phyloP scores from a whole-genome alignment of 306 rosid genomes.

The Myrica gale region DNA sequence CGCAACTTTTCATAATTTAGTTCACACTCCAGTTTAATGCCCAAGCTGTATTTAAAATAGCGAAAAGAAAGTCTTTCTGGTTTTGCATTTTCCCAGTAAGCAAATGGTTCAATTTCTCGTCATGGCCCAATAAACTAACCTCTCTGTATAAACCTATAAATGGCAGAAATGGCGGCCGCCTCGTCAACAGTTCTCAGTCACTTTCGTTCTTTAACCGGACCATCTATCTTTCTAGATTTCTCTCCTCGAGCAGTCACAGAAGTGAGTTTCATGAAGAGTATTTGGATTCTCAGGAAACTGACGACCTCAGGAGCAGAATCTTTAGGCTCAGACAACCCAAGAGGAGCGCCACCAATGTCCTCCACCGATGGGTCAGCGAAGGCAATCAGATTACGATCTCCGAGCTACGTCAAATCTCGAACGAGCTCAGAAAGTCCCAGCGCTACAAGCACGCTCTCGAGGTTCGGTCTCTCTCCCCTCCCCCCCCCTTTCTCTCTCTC shows the following conservation, averaged over 20 bases:
- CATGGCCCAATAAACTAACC: not conserved
- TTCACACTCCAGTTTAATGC: not conserved
- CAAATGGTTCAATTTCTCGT: constrained; percentile 1
- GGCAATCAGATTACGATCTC: constrained; percentile 62
- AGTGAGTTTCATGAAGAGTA: constrained; percentile 44
- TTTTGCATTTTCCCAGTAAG: constrained; percentile 13
- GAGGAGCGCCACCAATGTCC: constrained; percentile 74
- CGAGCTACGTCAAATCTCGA: constrained; percentile 72
- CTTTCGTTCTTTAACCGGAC: constrained; percentile 21
- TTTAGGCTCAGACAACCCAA: constrained; percentile 74
- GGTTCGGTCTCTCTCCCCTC: constrained; percentile 39
- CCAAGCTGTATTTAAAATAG: not conserved
- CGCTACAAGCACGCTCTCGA: constrained; percentile 93
- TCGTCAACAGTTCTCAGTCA: constrained; percentile 17
- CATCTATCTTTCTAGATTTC: constrained; percentile 31
- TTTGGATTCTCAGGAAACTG: constrained; percentile 32
- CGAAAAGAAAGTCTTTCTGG: not conserved
- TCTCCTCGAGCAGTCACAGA: constrained; percentile 48
- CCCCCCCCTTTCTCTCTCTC: not conserved
- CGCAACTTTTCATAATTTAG: not conserved
- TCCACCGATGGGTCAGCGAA: constrained; percentile 72
- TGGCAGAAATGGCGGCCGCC: constrained; percentile 35
- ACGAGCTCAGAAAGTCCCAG: constrained; percentile 72
- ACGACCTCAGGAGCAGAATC: constrained; percentile 70
- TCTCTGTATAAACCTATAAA: constrained; percentile 15